Conservation (phyloP, 1,139 yeast species). For the Zhuliangozyma parablackwelliae region DNA sequence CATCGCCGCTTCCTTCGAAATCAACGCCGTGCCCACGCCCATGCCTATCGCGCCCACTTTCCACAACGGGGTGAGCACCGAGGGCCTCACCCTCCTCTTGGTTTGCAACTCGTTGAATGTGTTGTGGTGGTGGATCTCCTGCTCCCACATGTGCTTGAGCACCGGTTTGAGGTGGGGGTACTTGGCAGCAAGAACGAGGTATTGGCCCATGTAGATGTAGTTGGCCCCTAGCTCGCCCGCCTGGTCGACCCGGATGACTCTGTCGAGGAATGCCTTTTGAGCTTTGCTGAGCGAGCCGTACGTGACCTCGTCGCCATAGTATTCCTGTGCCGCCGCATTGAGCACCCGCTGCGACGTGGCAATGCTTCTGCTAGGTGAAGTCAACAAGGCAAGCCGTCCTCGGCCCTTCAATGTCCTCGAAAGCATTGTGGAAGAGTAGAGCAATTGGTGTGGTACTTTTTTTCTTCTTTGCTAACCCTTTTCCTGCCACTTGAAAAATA, state of each 20-base stretch:
- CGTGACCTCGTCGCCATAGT: conserved; percentile 18
- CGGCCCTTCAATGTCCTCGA: no score
- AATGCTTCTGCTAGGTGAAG: no score
- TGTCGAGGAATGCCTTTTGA: conserved; percentile 66
- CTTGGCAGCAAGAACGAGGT: conserved; percentile 64
- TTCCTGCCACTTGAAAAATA: no score
- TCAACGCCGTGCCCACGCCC: conserved; percentile 82
- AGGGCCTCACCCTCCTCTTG: conserved; percentile 81
- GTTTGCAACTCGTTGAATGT: conserved; percentile 78
- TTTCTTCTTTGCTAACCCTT: no score
- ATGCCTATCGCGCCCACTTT: conserved; percentile 81
- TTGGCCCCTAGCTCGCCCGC: conserved; percentile 99
- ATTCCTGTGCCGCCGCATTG: conserved; percentile 12
- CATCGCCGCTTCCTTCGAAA: conserved; percentile 97
- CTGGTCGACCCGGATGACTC: conserved; percentile 87
- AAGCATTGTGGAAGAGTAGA: no score
- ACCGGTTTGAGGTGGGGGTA: conserved; percentile 69
- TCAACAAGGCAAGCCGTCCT: no score
- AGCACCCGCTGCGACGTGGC: no score
- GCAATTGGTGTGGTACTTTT: no score
- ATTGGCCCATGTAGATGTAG: conserved; percentile 89
- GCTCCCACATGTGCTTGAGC: conserved; percentile 96
- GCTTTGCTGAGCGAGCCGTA: conserved; percentile 50
- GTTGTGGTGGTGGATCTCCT: conserved; percentile 84
- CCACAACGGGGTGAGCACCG: conserved; percentile 89